Conservation (phyloP, 2,329 filamentous ascomycete species). For the Davidsoniella eucalypti region DNA sequence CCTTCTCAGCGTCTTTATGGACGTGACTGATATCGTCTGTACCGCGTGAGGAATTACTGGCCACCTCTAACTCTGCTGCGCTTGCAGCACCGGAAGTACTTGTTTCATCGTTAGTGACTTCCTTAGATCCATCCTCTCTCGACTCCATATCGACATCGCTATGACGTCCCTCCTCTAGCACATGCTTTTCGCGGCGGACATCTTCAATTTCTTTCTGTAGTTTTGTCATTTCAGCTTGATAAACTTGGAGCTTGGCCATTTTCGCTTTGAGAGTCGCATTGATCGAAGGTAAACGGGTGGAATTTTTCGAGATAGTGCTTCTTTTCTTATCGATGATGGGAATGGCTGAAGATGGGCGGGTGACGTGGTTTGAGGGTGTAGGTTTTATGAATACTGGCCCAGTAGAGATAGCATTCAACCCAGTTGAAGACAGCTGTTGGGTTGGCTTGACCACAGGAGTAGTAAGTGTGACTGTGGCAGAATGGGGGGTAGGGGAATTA, state of each 20-base stretch:
- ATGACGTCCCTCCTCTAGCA: not conserved
- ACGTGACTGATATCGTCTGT: too few species aligned
- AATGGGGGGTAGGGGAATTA: not conserved
- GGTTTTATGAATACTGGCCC: too few species aligned
- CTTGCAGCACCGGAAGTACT: not conserved
- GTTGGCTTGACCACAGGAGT: too few species aligned
- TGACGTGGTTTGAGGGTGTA: not conserved
- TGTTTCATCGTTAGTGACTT: not conserved
- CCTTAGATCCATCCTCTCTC: not conserved
- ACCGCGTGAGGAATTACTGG: not conserved
- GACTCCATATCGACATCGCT: not conserved
- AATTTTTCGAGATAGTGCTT: conserved; percentile 14
- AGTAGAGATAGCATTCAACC: too few species aligned
- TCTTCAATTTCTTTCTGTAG: conserved; percentile 11
- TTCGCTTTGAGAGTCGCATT: conserved; percentile 19
- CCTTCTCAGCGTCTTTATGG: too few species aligned
- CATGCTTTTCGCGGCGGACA: conserved; percentile 2
- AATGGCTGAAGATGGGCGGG: not conserved
- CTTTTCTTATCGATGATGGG: not conserved
- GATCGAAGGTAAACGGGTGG: conserved; percentile 19
- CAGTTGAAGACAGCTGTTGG: too few species aligned
- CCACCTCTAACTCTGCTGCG: not conserved
- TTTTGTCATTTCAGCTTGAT: conserved; percentile 8
- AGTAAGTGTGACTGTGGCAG: not conserved
- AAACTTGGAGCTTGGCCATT: conserved; percentile 7